These are phyloP conservation scores for Amaranthus hypochondriacus DNA, from an alignment of 148 eudicot species.

Conservation along the genomic window DNA sequence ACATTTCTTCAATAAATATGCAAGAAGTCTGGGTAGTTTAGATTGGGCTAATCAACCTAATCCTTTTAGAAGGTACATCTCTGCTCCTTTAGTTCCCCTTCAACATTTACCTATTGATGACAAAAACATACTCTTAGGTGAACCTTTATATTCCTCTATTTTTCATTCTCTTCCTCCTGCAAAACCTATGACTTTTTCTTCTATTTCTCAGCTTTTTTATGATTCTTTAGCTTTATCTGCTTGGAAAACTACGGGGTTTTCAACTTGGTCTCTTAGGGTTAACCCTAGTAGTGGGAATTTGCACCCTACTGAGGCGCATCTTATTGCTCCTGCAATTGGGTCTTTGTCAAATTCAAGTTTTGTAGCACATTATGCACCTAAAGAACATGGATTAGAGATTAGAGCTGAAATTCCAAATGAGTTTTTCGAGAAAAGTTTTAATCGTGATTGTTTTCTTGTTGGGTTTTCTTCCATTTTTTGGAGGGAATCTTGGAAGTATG, in stretches of 20 bases:
- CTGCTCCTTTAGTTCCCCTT: slow-evolving; percentile 58
- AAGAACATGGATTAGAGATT: slow-evolving; percentile 75
- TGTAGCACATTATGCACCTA: slow-evolving; percentile 88
- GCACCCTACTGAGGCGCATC: slow-evolving; percentile 88
- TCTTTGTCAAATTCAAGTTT: slow-evolving; percentile 42
- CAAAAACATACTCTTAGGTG: slow-evolving; percentile 3
- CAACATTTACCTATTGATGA: slow-evolving; percentile 37
- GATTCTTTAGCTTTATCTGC: slow-evolving; percentile 87
- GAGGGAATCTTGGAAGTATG: slow-evolving; percentile 98
- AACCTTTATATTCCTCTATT: slow-evolving; percentile 45
- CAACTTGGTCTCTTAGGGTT: slow-evolving; percentile 84
- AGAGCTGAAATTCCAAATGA: slow-evolving; percentile 53
- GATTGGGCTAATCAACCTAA: slow-evolving; percentile 97
- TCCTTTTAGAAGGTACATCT: slow-evolving; percentile 72
- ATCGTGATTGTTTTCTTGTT: slow-evolving; percentile 53
- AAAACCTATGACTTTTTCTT: slow-evolving; percentile 43
- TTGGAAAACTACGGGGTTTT: slow-evolving; percentile 73
- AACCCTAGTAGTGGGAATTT: slow-evolving; percentile 95
- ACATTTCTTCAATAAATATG: slow-evolving; percentile 60
- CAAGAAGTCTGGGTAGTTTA: slow-evolving; percentile 59
- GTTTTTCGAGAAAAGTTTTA: slow-evolving; percentile 41
- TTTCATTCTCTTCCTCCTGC: slow-evolving; percentile 53
- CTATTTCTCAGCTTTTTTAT: slow-evolving; percentile 64
- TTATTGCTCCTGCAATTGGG: slow-evolving; percentile 58
- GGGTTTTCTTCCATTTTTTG: slow-evolving; percentile 84